Evolutionary conservation across 345 rosid genomes (phyloP).

Genomic region (Iberis pinnata): DNA sequence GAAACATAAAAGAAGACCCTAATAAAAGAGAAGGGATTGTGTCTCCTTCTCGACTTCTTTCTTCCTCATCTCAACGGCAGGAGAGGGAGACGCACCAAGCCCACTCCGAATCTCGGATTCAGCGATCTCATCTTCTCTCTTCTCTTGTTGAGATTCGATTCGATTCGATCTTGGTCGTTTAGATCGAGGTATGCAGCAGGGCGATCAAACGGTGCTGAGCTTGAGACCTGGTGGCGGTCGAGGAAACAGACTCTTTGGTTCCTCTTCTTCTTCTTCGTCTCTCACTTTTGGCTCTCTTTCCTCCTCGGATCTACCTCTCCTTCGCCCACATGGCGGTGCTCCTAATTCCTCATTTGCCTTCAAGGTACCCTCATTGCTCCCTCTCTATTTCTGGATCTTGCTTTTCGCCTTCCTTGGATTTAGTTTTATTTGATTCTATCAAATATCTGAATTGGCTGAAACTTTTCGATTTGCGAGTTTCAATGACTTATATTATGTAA

Average conservation of each 20-base stretch:
- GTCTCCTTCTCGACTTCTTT: constrained; percentile 19
- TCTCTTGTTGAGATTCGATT: background rate
- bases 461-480: background rate
- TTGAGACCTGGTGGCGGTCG: constrained; percentile 99
- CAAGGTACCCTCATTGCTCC: constrained; percentile 37
- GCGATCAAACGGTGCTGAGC: constrained; percentile 88
- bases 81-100: constrained; percentile 35
- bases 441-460: too few relatives aligned
- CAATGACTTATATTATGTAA: background rate
- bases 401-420: constrained; percentile 28
- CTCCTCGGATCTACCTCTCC: constrained; percentile 61
- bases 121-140: constrained; percentile 5
- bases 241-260: constrained; percentile 63
- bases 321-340: constrained; percentile 66
- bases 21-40: constrained; percentile 45
- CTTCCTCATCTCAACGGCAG: constrained; percentile 34
- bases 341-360: constrained; percentile 33
- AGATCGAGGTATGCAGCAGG: constrained; percentile 85
- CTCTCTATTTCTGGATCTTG: constrained; percentile 39
- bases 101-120: constrained; percentile 23
- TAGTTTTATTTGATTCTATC: background rate
- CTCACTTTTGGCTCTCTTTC: constrained; percentile 54
- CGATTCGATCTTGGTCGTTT: constrained; percentile 21
- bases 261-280: constrained; percentile 45
- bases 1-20: constrained; percentile 7